phyloP scores from a whole-genome alignment of 129 eudicot species.

The Lactuca saligna region DNA sequence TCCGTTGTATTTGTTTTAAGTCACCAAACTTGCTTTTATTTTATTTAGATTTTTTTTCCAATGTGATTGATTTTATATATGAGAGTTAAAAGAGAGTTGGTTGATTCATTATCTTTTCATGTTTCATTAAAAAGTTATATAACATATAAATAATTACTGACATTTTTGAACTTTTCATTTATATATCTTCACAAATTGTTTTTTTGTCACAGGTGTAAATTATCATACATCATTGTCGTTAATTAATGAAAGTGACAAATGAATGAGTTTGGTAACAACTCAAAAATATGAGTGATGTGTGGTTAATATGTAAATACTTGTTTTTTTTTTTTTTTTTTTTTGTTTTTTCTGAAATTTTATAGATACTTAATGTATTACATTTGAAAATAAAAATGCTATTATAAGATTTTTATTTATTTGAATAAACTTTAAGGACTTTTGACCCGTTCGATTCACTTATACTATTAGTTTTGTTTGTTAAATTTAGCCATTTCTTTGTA shows the following conservation, averaged over 20 bases:
- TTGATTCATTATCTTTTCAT: slow-evolving; percentile 38
- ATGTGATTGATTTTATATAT: not conserved
- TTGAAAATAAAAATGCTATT: too few relatives aligned
- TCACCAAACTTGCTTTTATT: slow-evolving; percentile 18
- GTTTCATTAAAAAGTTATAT: slow-evolving; percentile 7
- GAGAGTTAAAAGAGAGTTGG: slow-evolving; percentile 31
- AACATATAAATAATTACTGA: not conserved
- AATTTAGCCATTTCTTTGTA: too few relatives aligned
- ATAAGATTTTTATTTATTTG: not conserved
- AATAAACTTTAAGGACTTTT: too few relatives aligned
- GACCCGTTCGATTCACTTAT: too few relatives aligned
- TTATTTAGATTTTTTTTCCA: not conserved
- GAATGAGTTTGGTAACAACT: not conserved
- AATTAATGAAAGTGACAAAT: not conserved
- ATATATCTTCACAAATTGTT: not conserved
- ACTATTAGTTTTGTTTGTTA: too few relatives aligned
- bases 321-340: too few relatives aligned
- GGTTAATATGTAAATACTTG: not conserved
- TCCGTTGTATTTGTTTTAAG: slow-evolving; percentile 3
- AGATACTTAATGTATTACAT: too few relatives aligned
- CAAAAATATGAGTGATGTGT: not conserved
- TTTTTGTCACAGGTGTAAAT: not conserved
- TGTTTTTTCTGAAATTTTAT: too few relatives aligned
- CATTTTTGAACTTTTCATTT: not conserved
- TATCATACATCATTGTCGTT: not conserved